A percentile compares a stretch with the other conserved stretches of the same genome.
These are phyloP conservation scores for Ogataea methylovora DNA, from an alignment of 805 yeast genomes.

Conservation along the genomic window DNA sequence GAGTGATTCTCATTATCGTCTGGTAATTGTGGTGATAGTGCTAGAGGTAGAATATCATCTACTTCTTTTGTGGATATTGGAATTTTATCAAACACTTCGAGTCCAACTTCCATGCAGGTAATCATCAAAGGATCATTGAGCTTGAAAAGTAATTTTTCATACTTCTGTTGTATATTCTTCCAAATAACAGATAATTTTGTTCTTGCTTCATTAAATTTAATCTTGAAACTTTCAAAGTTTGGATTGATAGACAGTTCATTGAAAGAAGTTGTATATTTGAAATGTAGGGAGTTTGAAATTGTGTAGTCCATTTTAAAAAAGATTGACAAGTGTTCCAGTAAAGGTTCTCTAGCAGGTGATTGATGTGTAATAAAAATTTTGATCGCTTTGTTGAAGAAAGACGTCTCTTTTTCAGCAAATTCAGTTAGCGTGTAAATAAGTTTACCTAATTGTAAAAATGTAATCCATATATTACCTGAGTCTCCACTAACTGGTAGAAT, in stretches of 20 bases:
- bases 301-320: constrained; percentile 66
- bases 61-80: constrained; percentile 37
- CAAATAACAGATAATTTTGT: constrained; percentile 57
- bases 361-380: constrained; percentile 62
- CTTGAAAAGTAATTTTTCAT: constrained; percentile 32
- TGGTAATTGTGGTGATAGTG: constrained; percentile 15
- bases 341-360: constrained; percentile 63
- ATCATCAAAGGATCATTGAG: constrained; percentile 35
- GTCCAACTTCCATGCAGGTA: constrained; percentile 44
- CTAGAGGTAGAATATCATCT: constrained; percentile 25
- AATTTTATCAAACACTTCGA: constrained; percentile 55
- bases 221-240: constrained; percentile 53
- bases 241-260: constrained; percentile 62
- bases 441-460: constrained; percentile 64
- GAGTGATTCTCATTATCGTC: constrained; percentile 19
- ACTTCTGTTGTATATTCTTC: constrained; percentile 49
- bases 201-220: constrained; percentile 55
- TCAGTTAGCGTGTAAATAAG: constrained; percentile 40
- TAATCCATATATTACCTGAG: constrained; percentile 69
- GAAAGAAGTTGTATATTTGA: constrained; percentile 61
- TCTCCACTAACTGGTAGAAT: constrained; percentile 49
- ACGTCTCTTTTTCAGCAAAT: constrained; percentile 26
- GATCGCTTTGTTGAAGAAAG: constrained; percentile 32
- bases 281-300: constrained; percentile 65
- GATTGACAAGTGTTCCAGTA: constrained; percentile 61